Base-by-base conservation (phyloP, 768 basidiomycete genomes). In the Rhizopogon vulgaris region DNA sequence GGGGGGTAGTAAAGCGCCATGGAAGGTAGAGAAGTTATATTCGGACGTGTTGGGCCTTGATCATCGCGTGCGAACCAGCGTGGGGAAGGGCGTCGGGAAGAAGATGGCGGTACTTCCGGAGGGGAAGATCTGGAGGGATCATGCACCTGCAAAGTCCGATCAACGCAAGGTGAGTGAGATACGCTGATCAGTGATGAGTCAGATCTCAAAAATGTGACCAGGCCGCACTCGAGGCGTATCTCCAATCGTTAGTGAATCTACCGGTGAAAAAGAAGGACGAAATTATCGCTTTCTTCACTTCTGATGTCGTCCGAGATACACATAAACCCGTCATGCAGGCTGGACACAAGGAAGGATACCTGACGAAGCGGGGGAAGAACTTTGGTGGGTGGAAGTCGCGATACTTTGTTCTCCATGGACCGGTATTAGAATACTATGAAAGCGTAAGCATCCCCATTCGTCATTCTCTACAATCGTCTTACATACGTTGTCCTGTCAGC, bases 381-480 rank as follows among this genome's bases (percentile, higher is more conserved):
- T 97, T 98, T 70, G 96, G 96, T 41, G 94, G 95, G 2, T 94
- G 92, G 95, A 94, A 95, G 65, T 92, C 92, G 24, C 79, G 96
- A 39, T 99, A 85, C 69, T 98, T 98, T 61, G 92, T 97, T 7
- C 75, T 97, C 24, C 87, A 91, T 67, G 93, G 94, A 0, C 85
- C 91, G 3, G 79, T 87, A 1, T 76, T 98, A 47, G 91, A 95
- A 63, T 99, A 98, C 69, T 99, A 90, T 61, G 96, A 98, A 70
- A 85, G 83, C 61, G 95, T 97, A 70, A 73, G 93, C 82, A n/a
- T 54, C 28, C 30, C 47, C 45, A 45, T 40, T 18, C 45, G 43
- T 56, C 38, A 17, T 8, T 22, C 27, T 30, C 39, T 52, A 17
- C 56, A 56, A 41, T 40, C 55, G 48, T 60, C 56, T 47, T 18